These are phyloP conservation scores for Penicillium maclennaniae DNA, from an alignment of 495 filamentous ascomycete species.

Conservation along the genomic window DNA sequence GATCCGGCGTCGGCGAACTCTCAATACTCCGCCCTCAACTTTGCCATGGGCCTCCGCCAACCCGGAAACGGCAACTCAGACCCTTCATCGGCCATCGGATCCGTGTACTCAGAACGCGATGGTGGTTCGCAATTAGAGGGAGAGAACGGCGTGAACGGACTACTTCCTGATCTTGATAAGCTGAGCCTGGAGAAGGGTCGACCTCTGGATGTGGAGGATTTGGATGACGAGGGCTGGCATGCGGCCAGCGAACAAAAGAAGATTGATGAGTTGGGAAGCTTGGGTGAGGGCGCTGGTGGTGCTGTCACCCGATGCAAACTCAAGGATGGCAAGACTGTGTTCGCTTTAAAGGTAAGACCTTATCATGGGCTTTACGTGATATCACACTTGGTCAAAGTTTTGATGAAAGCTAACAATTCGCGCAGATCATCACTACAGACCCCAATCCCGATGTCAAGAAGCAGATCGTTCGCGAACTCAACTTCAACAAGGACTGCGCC, in stretches of 20 bases:
- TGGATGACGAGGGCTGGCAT: slow-evolving; percentile 93
- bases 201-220: slow-evolving; percentile 82
- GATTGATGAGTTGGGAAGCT: slow-evolving; percentile 80
- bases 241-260: slow-evolving; percentile 84
- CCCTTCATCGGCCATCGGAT: slow-evolving; percentile 82
- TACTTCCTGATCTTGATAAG: slow-evolving; percentile 70
- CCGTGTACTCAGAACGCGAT: slow-evolving; percentile 72
- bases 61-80: slow-evolving; percentile 68
- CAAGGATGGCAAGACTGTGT: slow-evolving; percentile 86
- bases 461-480: slow-evolving; percentile 91
- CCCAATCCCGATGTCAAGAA: slow-evolving; percentile 97
- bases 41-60: slow-evolving; percentile 61
- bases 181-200: slow-evolving; percentile 74
- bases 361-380: neutral
- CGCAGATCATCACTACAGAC: slow-evolving; percentile 93
- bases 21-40: slow-evolving; percentile 72
- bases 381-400: slow-evolving; percentile 3
- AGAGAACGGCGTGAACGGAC: slow-evolving; percentile 62
- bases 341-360: slow-evolving; percentile 82
- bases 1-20: slow-evolving; percentile 79
- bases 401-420: slow-evolving; percentile 3
- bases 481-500: slow-evolving; percentile 95
- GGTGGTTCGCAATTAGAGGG: slow-evolving; percentile 66
- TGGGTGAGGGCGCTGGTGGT: slow-evolving; percentile 94
- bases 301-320: slow-evolving; percentile 89